Evolutionary conservation across 2,329 filamentous ascomycete species (phyloP), one percentile per base, ranked within the genome.

Genomic region (Calonectria honghensis): DNA sequence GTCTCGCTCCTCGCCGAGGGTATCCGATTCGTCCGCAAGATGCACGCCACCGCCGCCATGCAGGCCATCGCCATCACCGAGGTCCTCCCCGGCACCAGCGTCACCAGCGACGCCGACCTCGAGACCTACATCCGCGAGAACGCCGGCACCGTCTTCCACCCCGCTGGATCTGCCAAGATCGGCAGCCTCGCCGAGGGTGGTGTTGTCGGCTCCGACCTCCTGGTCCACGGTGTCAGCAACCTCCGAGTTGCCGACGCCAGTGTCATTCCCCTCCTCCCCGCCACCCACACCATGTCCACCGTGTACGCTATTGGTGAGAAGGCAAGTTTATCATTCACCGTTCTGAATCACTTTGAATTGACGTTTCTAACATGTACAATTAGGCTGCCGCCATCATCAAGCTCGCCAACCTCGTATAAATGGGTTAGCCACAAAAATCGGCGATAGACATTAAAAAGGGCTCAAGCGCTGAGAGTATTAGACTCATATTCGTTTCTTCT

Each of bases 151-250:
- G 29, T 80, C 5, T 80, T 54, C 29, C 78, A 80, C n/a, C 78
- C 78, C 0, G 75, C 69, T 11, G 78, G 78, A 0, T 75, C 78
- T 1, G 76, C 74, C 35, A 76, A 79, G 68, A 88, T 90, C 84
- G 81, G 88, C 68, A 85, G 84, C 11, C 81, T 82, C 7, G 83
- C 83, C 4, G 80, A 86, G 1, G 88, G 87, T 4, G 88, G 87
- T 29, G 80, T 82, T 1, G 81, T 82, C 11, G 81, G 81, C 1
- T 48, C 70, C 27, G 51, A 78, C 20, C 77, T 82, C 45, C 65
- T 73, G 18, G 81, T 82, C 2, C 77, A 82, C 18, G 81, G 79
- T 1, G 61, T 81, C 0, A 24, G 67, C 32, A 75, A 77, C 1
- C 74, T 82, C 5, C 71, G 81, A 0, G 86, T 89, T 16, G 86